Base-by-base conservation (phyloP, 495 filamentous ascomycete genomes). In the Beverwykella pulmonaria region DNA sequence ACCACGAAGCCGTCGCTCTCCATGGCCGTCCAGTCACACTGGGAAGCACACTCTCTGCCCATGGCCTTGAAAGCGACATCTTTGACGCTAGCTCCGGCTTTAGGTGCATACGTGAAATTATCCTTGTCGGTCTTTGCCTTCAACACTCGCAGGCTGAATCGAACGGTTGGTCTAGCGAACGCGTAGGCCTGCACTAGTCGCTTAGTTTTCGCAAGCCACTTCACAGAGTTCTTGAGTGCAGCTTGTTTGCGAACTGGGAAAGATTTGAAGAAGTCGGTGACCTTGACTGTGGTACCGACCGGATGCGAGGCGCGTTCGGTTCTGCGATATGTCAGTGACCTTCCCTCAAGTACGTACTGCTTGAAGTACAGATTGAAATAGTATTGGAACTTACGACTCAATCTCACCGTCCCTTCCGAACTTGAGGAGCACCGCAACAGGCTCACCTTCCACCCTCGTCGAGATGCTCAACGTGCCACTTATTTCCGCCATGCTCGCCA, bases 171-270 rank as follows among this genome's bases (percentile, higher is more conserved):
- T 60, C 87, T 84, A 32, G 91, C 86, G 56, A 97, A 79, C 2
- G 88, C 88, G 75, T 96, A 97, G 1, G 84, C 78, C 73, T 91
- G 85, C 19, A 98, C 70, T 41, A 91, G 73, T 32, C 83, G 82
- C 71, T 87, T 91, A 41, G 94, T 82, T 53, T 82, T 87, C 1
- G 77, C 65, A 9, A 95, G 69, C 1, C 77, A 85, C 71, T 87
- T 94, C 10, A 79, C 44, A 0, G 86, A 78, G 30, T 83, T 80
- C 71, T 89, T 93, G 48, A 87, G 61, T 12, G 82, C 80, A 5
- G 82, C 78, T 73, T 92, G 87, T 71, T 83, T 81, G 55, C 94
- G 83, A 20, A 97, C 93, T 8, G 93, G 93, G 6, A 91, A 75
- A 23, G 76, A 73, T 47, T 85, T 84, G 67, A 96, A 87, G 61